phyloP scores from a whole-genome alignment of 352 stramenopile species.

The Lagenidium sp. region DNA sequence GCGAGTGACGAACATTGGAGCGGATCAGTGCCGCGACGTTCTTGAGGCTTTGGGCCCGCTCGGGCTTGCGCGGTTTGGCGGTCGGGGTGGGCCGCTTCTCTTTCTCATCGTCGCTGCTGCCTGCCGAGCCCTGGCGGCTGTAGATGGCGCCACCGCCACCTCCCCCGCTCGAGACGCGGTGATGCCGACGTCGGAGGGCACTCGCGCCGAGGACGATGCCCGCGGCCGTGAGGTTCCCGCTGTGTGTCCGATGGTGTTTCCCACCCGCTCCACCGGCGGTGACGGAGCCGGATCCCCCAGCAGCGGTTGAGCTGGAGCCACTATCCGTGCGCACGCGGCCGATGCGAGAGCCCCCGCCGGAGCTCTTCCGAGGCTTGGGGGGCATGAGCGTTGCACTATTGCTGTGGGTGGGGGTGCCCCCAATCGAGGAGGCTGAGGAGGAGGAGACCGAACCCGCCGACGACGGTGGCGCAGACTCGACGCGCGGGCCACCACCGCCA shows the following conservation, averaged over 20 bases:
- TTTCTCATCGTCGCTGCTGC: conserved; percentile 20
- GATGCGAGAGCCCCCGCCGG: conserved; percentile 8
- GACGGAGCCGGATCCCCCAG: too few relatives aligned
- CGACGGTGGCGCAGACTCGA: too few relatives aligned
- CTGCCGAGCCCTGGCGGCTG: conserved; percentile 12
- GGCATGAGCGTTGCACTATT: conserved; percentile 9
- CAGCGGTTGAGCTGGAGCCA: too few relatives aligned
- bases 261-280: too few relatives aligned
- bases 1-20: conserved; percentile 41
- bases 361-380: conserved; percentile 25
- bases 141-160: conserved; percentile 11
- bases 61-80: conserved; percentile 14
- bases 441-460: too few relatives aligned
- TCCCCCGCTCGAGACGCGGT: conserved; percentile 24
- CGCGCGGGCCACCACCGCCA: too few relatives aligned
- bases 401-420: not conserved
- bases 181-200: conserved; percentile 25
- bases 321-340: conserved; percentile 42
- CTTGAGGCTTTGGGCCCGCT: conserved; percentile 32
- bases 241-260: conserved; percentile 18
- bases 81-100: not conserved
- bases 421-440: too few relatives aligned
- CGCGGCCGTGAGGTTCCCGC: conserved; percentile 1
- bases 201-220: conserved; percentile 18
- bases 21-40: conserved; percentile 58